Conservation (phyloP, 306 rosid genomes). For the Oxytropis ochrocephala region DNA sequence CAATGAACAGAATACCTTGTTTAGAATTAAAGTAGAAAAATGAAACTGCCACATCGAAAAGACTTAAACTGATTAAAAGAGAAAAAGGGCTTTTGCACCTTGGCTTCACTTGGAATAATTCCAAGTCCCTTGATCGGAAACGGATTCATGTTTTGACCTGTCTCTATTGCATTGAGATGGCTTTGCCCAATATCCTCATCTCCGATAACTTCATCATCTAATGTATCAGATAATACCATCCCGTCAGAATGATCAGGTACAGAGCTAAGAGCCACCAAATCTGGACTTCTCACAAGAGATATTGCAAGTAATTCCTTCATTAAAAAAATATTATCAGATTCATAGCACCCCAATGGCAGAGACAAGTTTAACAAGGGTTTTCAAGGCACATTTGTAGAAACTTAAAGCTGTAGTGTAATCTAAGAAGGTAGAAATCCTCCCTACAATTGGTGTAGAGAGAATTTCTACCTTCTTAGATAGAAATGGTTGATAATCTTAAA, state of each 20-base stretch:
- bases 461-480: too few relatives aligned
- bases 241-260: slow-evolving; percentile 23
- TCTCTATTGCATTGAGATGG: slow-evolving; percentile 16
- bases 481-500: too few relatives aligned
- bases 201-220: slow-evolving; percentile 13
- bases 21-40: background rate
- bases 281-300: slow-evolving; percentile 22
- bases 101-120: slow-evolving; percentile 19
- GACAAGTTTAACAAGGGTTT: slow-evolving; percentile 6
- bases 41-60: background rate
- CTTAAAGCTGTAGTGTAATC: slow-evolving; percentile 2
- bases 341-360: background rate
- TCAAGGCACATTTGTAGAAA: slow-evolving; percentile 6
- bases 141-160: slow-evolving; percentile 23
- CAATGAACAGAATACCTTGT: slow-evolving; percentile 9
- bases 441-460: background rate
- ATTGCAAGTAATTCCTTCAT: slow-evolving; percentile 27
- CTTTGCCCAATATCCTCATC: slow-evolving; percentile 30
- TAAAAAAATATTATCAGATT: slow-evolving; percentile 7
- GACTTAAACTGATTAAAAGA: slow-evolving; percentile 5
- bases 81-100: slow-evolving; percentile 32
- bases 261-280: slow-evolving; percentile 15
- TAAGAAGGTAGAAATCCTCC: background rate
- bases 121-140: slow-evolving; percentile 22
- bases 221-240: slow-evolving; percentile 19